A percentile compares a stretch with the other conserved stretches of the same genome.
Evolutionary conservation across 345 rosid genomes (phyloP).

Genomic region (Ceriops zippeliana): DNA sequence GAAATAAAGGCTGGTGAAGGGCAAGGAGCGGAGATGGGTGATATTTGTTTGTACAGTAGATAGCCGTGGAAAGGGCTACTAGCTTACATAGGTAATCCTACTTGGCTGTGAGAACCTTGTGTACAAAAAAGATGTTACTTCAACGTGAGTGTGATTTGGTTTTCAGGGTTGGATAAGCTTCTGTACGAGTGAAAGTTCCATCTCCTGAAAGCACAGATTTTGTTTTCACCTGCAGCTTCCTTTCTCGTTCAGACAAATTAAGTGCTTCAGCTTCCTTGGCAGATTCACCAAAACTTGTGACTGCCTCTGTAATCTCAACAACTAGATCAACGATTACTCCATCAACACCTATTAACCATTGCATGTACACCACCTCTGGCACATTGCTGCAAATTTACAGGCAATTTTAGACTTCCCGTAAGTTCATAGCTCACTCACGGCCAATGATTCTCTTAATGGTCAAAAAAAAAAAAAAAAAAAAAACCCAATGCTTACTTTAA

Average conservation of each 20-base stretch:
- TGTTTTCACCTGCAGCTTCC: slow-evolving; percentile 4
- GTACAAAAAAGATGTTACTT: no score
- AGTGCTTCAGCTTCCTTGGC: background rate
- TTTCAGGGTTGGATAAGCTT: background rate
- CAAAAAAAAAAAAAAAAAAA: background rate
- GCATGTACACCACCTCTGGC: slow-evolving; percentile 22
- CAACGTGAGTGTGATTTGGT: no score
- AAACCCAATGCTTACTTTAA: slow-evolving; percentile 14
- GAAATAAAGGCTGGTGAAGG: no score
- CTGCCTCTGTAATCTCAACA: slow-evolving; percentile 18
- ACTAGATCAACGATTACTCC: slow-evolving; percentile 30
- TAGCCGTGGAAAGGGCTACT: no score
- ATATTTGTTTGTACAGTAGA: no score
- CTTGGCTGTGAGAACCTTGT: no score
- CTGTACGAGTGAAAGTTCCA: slow-evolving; percentile 1
- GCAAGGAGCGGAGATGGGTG: no score
- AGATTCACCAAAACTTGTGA: background rate
- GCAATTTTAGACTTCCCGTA: background rate
- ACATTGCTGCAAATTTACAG: slow-evolving; percentile 12
- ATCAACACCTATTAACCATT: slow-evolving; percentile 23
- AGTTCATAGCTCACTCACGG: background rate
- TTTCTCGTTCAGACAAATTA: background rate
- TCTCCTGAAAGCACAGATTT: slow-evolving; percentile 1
- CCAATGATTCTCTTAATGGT: background rate
- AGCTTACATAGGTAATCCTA: no score